Evolutionary conservation across 345 rosid species (phyloP).

Genomic region (Draba incana): DNA sequence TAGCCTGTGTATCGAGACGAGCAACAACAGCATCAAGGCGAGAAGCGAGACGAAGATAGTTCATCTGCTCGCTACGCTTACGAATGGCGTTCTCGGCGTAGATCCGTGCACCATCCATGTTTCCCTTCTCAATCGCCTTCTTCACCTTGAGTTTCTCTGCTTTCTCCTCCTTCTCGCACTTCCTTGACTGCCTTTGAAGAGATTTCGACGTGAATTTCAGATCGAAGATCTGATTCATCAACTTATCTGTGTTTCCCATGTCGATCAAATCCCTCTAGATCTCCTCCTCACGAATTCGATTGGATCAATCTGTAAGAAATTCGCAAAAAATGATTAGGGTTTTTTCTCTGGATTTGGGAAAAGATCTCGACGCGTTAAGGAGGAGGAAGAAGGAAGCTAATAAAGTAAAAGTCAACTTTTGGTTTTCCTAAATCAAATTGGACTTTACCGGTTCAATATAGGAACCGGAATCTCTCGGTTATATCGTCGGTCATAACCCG

Average conservation of each 20-base stretch:
- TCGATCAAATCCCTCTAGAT: conserved; percentile 2
- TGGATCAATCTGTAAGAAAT: neutral
- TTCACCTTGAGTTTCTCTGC: conserved; percentile 93
- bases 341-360: conserved; percentile 25
- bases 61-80: conserved; percentile 97
- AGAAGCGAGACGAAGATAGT: conserved; percentile 88
- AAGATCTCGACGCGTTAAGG: conserved; percentile 32
- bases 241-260: conserved; percentile 94
- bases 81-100: conserved; percentile 97
- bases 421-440: conserved; percentile 13
- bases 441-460: conserved; percentile 20
- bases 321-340: conserved; percentile 32
- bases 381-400: neutral
- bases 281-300: neutral
- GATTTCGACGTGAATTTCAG: conserved; percentile 90
- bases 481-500: conserved; percentile 21
- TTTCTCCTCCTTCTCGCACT: conserved; percentile 99
- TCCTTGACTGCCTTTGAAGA: conserved; percentile 83
- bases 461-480: neutral
- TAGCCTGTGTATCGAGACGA: conserved; percentile 92
- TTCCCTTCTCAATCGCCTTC: conserved; percentile 98
- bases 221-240: conserved; percentile 95
- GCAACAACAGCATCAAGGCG: conserved; percentile 97
- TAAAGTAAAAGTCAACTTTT: conserved; percentile 22
- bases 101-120: conserved; percentile 98